Percentiles rank a stretch among this genome's conserved stretches.
These are phyloP conservation scores for Helotiales sp. DNA, from an alignment of 2,329 filamentous ascomycete genomes.

Conservation along the genomic window DNA sequence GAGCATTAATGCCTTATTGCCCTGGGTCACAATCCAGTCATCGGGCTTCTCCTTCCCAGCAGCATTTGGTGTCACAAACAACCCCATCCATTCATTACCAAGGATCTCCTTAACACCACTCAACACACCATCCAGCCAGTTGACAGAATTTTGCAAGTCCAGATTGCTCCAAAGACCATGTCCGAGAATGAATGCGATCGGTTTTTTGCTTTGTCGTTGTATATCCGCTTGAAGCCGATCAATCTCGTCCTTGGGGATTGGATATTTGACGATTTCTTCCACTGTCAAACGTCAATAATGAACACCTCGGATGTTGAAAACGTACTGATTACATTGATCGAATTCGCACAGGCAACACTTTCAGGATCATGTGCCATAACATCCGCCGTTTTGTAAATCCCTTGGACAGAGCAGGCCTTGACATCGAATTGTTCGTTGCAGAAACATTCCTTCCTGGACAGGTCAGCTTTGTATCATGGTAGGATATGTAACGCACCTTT, in stretches of 20 bases:
- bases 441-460: constrained; percentile 49
- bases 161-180: constrained; percentile 56
- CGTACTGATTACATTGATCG: constrained; percentile 47
- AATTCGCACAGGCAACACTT: constrained; percentile 48
- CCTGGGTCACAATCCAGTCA: constrained; percentile 52
- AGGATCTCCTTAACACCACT: constrained; percentile 35
- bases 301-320: neutral
- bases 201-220: constrained; percentile 32
- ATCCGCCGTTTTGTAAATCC: constrained; percentile 53
- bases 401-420: constrained; percentile 54
- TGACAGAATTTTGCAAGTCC: constrained; percentile 47
- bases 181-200: constrained; percentile 51
- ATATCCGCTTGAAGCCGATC: constrained; percentile 47
- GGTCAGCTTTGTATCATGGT: neutral
- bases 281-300: constrained; percentile 23
- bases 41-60: constrained; percentile 53
- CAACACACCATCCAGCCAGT: constrained; percentile 49
- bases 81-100: constrained; percentile 29
- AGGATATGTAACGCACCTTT: constrained; percentile 38
- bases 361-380: constrained; percentile 49
- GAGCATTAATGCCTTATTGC: constrained; percentile 52
- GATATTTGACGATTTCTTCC: constrained; percentile 52
- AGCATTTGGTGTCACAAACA: constrained; percentile 52
- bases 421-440: constrained; percentile 56
- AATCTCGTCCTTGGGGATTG: constrained; percentile 49